Conservation (phyloP, 2,329 filamentous ascomycete species). For the Penicillium paneum region DNA sequence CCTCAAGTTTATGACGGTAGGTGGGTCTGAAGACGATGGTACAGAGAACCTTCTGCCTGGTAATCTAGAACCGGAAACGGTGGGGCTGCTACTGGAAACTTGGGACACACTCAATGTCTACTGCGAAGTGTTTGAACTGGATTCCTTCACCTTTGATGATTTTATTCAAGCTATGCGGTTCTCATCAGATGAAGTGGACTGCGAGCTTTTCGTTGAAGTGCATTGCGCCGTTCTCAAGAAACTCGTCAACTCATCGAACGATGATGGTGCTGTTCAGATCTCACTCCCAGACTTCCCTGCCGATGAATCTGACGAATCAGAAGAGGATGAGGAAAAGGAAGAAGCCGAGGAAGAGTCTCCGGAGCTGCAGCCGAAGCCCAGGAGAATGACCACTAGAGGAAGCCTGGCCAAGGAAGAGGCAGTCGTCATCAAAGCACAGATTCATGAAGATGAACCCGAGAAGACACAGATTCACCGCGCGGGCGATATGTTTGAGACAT, state of each 20-base stretch:
- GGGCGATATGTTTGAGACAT: slow-evolving; percentile 68
- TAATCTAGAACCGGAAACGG: slow-evolving; percentile 71
- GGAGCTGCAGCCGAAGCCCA: slow-evolving; percentile 66
- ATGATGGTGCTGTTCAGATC: slow-evolving; percentile 74
- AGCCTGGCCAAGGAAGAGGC: slow-evolving; percentile 79
- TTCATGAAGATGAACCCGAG: slow-evolving; percentile 48
- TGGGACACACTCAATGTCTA: slow-evolving; percentile 99
- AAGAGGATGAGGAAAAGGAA: slow-evolving; percentile 53
- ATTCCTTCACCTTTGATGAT: slow-evolving; percentile 97
- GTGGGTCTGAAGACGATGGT: slow-evolving; percentile 55
- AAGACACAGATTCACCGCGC: slow-evolving; percentile 52
- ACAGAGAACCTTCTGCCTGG: slow-evolving; percentile 45
- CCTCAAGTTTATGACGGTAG: slow-evolving; percentile 71
- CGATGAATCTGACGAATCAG: slow-evolving; percentile 64
- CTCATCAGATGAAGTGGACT: slow-evolving; percentile 68
- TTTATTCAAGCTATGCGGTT: slow-evolving; percentile 84
- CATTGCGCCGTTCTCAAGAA: slow-evolving; percentile 90
- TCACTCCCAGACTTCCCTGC: slow-evolving; percentile 71
- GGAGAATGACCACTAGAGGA: slow-evolving; percentile 74
- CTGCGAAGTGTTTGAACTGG: slow-evolving; percentile 86
- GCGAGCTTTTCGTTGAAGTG: slow-evolving; percentile 83
- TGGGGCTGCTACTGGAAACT: slow-evolving; percentile 81
- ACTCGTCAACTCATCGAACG: slow-evolving; percentile 70
- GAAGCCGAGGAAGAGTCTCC: slow-evolving; percentile 42
- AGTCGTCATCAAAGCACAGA: slow-evolving; percentile 63